Percentiles rank a stretch among this genome's conserved stretches.
Evolutionary conservation across 2,329 filamentous ascomycete species (phyloP).

Genomic region (Alternaria alternata): DNA sequence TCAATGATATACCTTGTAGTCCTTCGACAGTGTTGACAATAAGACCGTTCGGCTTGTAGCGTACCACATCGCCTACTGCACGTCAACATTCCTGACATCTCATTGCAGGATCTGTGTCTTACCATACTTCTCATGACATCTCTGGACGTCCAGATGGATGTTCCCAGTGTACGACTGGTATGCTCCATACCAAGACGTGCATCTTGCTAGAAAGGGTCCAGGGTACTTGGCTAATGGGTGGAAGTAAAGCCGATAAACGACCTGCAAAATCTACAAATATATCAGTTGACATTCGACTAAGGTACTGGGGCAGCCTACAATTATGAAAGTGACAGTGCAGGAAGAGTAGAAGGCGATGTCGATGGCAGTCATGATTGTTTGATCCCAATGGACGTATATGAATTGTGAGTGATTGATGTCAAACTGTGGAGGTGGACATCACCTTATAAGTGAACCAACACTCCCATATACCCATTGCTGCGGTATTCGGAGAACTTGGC

Average conservation of each 20-base stretch:
- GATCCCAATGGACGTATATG: not conserved
- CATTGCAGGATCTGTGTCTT: not conserved
- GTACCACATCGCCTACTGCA: slow-evolving; percentile 3
- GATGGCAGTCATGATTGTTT: not conserved
- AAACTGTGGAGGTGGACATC: not conserved
- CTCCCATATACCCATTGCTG: not conserved
- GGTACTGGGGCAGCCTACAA: not conserved
- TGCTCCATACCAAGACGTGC: slow-evolving; percentile 4
- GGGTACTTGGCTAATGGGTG: slow-evolving; percentile 4
- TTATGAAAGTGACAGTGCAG: not conserved
- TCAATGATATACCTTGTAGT: slow-evolving; percentile 1
- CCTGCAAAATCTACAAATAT: not conserved
- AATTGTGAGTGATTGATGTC: not conserved
- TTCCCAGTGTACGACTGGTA: slow-evolving; percentile 10
- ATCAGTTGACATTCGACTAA: not conserved
- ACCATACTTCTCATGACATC: slow-evolving; percentile 11
- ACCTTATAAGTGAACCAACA: not conserved
- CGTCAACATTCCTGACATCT: not conserved
- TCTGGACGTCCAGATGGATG: not conserved
- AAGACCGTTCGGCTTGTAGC: slow-evolving; percentile 11
- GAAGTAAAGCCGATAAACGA: slow-evolving; percentile 9
- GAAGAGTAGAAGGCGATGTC: not conserved
- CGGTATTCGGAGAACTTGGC: not conserved
- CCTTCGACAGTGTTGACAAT: slow-evolving; percentile 7
- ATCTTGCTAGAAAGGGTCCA: slow-evolving; percentile 5